Conservation (phyloP, 148 eudicot species). For the Fallopia convolvulus region DNA sequence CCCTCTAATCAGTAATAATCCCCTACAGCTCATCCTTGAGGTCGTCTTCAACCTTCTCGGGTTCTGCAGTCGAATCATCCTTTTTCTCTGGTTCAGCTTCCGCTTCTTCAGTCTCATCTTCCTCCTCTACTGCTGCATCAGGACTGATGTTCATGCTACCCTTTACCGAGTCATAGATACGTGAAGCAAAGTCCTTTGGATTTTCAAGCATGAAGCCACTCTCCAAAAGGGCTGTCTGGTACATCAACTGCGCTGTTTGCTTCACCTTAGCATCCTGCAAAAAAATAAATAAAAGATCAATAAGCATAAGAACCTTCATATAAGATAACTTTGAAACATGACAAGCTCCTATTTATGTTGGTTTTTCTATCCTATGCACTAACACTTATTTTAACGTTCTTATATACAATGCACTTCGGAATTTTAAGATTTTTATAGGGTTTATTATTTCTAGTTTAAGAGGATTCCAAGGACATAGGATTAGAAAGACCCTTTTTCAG, state of each 20-base stretch:
- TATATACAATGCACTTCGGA: too few relatives aligned
- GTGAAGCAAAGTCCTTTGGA: constrained; percentile 82
- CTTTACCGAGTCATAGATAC: constrained; percentile 70
- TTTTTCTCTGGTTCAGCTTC: constrained; percentile 47
- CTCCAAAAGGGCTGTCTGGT: constrained; percentile 92
- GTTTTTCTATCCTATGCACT: too few relatives aligned
- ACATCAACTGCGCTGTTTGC: constrained; percentile 71
- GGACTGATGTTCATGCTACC: constrained; percentile 60
- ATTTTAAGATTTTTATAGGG: too few relatives aligned
- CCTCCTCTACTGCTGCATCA: constrained; percentile 75
- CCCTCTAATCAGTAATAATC: neutral
- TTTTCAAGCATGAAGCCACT: constrained; percentile 70
- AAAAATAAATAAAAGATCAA: neutral
- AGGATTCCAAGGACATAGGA: too few relatives aligned
- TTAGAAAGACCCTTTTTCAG: too few relatives aligned
- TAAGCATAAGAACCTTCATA: neutral
- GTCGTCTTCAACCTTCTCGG: constrained; percentile 26
- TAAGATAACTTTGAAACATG: neutral
- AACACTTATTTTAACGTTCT: too few relatives aligned
- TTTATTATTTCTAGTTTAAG: neutral
- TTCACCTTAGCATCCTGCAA: constrained; percentile 66
- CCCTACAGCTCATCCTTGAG: constrained; percentile 69
- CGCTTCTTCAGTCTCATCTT: constrained; percentile 62
- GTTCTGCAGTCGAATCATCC: constrained; percentile 26
- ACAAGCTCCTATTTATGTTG: neutral